Percentiles rank a stretch among this genome's conserved stretches.
phyloP scores from a whole-genome alignment of 257 asterid genomes.

The Plantago ovata region DNA sequence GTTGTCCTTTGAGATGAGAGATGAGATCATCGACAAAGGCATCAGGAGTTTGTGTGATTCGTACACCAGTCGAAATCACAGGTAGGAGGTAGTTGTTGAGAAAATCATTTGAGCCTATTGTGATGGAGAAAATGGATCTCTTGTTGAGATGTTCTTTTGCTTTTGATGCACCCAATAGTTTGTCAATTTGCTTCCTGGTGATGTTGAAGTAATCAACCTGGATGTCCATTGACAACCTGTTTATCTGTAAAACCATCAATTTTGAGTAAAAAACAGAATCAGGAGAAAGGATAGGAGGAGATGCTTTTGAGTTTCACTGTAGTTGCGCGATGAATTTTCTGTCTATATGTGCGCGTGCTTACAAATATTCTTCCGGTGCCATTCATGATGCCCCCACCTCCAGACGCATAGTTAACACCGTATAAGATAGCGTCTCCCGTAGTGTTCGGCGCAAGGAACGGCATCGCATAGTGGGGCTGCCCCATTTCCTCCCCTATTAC shows the following conservation, averaged over 20 bases:
- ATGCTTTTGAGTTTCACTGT: no score
- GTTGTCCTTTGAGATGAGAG: slow-evolving; percentile 61
- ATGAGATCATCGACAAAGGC: slow-evolving; percentile 65
- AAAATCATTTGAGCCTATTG: slow-evolving; percentile 85
- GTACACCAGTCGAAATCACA: slow-evolving; percentile 61
- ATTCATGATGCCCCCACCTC: slow-evolving; percentile 95
- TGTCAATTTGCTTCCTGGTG: slow-evolving; percentile 63
- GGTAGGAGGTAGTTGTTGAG: slow-evolving; percentile 88
- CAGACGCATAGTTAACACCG: slow-evolving; percentile 94
- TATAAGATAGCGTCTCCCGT: slow-evolving; percentile 57
- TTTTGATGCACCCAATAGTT: slow-evolving; percentile 54
- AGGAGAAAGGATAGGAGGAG: no score
- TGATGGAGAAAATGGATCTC: slow-evolving; percentile 72
- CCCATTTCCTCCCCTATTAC: slow-evolving; percentile 76
- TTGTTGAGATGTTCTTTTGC: slow-evolving; percentile 59
- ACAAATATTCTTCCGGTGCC: slow-evolving; percentile 83
- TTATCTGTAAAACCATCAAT: slow-evolving; percentile 46
- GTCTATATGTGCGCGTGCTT: slow-evolving; percentile 25
- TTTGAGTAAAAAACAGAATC: no score
- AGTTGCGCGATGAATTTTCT: no score
- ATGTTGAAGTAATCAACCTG: slow-evolving; percentile 91
- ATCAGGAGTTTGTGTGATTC: slow-evolving; percentile 64
- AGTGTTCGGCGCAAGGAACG: slow-evolving; percentile 86
- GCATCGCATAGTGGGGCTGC: slow-evolving; percentile 59
- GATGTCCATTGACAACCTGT: slow-evolving; percentile 85